Conservation (phyloP, 345 rosid genomes). For the Odontarrhena argentea region DNA sequence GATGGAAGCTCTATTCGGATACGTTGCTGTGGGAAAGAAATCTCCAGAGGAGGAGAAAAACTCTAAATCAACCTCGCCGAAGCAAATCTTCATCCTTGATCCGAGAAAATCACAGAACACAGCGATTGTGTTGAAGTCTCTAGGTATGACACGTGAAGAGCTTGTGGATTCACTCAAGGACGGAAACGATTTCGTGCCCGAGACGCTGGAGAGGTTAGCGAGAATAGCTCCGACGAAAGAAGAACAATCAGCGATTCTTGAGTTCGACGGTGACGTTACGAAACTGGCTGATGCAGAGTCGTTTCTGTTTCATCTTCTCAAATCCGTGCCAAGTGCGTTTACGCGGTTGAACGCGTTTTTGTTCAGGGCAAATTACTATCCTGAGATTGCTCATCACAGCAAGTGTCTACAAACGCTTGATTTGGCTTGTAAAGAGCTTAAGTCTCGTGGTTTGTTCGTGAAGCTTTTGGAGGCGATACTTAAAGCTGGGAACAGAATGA, state of each 20-base stretch:
- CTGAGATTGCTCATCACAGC: slow-evolving; percentile 54
- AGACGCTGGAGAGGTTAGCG: slow-evolving; percentile 70
- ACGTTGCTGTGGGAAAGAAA: slow-evolving; percentile 56
- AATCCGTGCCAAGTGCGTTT: slow-evolving; percentile 70
- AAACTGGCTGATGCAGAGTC: slow-evolving; percentile 74
- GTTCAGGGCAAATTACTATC: slow-evolving; percentile 64
- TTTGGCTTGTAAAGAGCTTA: slow-evolving; percentile 70
- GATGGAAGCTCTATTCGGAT: slow-evolving; percentile 94
- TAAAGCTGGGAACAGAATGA: slow-evolving; percentile 95
- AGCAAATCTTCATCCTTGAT: slow-evolving; percentile 64
- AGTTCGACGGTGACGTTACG: slow-evolving; percentile 56
- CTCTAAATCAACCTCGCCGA: slow-evolving; percentile 31
- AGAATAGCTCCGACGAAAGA: slow-evolving; percentile 71
- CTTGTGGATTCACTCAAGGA: slow-evolving; percentile 56
- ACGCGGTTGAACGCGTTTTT: slow-evolving; percentile 61
- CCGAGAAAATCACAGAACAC: slow-evolving; percentile 76
- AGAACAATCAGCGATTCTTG: slow-evolving; percentile 60
- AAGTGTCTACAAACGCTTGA: slow-evolving; percentile 56
- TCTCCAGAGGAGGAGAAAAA: slow-evolving; percentile 36
- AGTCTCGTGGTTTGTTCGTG: slow-evolving; percentile 68
- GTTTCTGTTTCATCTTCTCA: slow-evolving; percentile 72
- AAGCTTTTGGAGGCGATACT: slow-evolving; percentile 91
- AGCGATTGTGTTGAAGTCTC: slow-evolving; percentile 73
- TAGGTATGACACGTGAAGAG: slow-evolving; percentile 60
- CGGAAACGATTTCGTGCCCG: slow-evolving; percentile 60